phyloP scores from a whole-genome alignment of 805 yeast species.

The Starmerella asiatica region DNA sequence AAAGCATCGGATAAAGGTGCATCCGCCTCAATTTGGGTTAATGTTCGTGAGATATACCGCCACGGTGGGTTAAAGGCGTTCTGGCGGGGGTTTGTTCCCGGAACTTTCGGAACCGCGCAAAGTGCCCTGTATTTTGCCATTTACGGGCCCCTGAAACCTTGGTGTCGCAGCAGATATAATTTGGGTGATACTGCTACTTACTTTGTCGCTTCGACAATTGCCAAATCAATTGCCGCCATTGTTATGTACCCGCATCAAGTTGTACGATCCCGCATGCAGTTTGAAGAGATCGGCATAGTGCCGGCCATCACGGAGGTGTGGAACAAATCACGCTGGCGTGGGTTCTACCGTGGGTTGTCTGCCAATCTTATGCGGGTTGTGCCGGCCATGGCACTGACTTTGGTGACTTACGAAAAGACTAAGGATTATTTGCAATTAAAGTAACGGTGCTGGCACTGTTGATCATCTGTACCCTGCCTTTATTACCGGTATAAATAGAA shows the following conservation, averaged over 20 bases:
- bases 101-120: slow-evolving; percentile 72
- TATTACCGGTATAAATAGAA: no score
- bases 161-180: slow-evolving; percentile 3
- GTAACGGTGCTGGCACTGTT: no score
- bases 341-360: slow-evolving; percentile 71
- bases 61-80: slow-evolving; percentile 50
- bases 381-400: slow-evolving; percentile 88
- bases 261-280: slow-evolving; percentile 60
- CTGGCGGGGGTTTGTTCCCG: slow-evolving; percentile 63
- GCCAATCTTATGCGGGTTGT: slow-evolving; percentile 71
- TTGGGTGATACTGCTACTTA: slow-evolving; percentile 31
- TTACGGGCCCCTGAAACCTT: slow-evolving; percentile 60
- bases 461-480: no score
- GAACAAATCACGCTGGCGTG: slow-evolving; percentile 41
- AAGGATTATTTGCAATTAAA: slow-evolving; percentile 8
- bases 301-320: slow-evolving; percentile 33
- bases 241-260: slow-evolving; percentile 76
- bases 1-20: slow-evolving; percentile 30
- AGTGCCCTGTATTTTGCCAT: slow-evolving; percentile 79
- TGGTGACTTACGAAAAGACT: slow-evolving; percentile 58
- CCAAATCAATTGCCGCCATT: slow-evolving; percentile 57
- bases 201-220: slow-evolving; percentile 48
- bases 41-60: slow-evolving; percentile 35
- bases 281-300: slow-evolving; percentile 23
- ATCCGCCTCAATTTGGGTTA: slow-evolving; percentile 46